Evolutionary conservation across 2,329 filamentous ascomycete species (phyloP).

Genomic region (Pleochaeta shiraiana): DNA sequence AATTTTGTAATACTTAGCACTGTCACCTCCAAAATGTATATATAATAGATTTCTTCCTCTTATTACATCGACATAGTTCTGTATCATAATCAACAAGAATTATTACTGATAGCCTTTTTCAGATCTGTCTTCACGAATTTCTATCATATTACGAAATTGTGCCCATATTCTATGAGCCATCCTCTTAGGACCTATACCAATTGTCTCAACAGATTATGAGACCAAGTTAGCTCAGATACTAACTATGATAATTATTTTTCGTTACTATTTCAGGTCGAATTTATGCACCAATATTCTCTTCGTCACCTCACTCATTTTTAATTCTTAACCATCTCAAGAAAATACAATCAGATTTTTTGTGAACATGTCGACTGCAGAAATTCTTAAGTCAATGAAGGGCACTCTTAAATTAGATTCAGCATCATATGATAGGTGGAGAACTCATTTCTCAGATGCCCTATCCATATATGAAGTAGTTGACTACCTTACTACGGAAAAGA

Average conservation of each 20-base stretch:
- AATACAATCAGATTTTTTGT: neutral
- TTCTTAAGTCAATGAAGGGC: neutral
- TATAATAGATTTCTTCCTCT: no score
- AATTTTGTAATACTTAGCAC: no score
- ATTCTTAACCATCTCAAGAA: neutral
- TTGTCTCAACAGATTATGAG: conserved; percentile 3
- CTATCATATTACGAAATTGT: no score
- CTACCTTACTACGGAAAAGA: neutral
- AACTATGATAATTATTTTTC: neutral
- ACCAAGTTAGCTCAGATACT: conserved; percentile 1
- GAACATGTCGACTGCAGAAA: neutral
- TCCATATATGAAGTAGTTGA: neutral
- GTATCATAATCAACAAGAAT: no score
- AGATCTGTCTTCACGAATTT: no score
- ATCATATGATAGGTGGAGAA: neutral
- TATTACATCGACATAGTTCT: no score
- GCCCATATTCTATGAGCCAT: neutral
- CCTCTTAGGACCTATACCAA: neutral
- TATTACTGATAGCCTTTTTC: no score
- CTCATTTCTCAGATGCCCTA: neutral
- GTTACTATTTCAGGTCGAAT: neutral
- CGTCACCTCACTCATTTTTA: neutral
- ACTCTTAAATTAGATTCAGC: neutral
- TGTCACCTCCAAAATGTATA: no score
- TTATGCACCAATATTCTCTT: neutral